Base-by-base conservation (phyloP, 805 yeast species). In the Kurtzmaniella fragi region DNA sequence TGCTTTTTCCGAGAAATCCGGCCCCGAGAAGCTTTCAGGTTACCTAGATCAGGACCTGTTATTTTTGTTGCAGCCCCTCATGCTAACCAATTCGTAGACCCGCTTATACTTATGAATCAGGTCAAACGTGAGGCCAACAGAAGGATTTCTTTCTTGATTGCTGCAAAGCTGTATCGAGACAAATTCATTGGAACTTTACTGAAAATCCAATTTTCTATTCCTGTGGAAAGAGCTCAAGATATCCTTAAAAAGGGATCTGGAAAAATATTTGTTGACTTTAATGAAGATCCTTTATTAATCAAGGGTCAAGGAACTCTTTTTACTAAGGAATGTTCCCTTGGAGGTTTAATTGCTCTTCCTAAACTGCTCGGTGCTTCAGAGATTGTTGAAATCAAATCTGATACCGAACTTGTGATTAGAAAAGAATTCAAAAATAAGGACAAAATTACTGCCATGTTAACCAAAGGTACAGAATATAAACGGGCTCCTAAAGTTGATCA, bases 11-110 rank as follows among this genome's bases (percentile, higher is more conserved):
- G 98, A 42, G 96, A 90, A 55, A 88, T 91, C 45, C 73, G 87
- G 38, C 80, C 93, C 3, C 73, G 98, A 43, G 96, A 97, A 1
- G 88, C 95, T 1, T 87, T 78, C 62, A 75, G 80, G 35, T 54
- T 80, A 27, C 83, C 84, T 1, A 69, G 73, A 25, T 60, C 73
- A 8, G 97, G 96, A 0, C 91, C 98, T 0, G 82, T 89, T 7
- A 83, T 91, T 39, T 82, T 93, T 45, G 98, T 93, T 28, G 95
- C 93, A 9, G 99, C 96, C 2, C 98, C 98, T 1, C 99, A 91
- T 65, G 95, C 96, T n/a, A 87, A 87, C 55, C 95, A 87, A 62
- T 90, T 90, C 56, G 88, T 90, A 27, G 77, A 77, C 39, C 91
- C 93, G 2, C 77, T 90, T 35, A 74, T 93, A 37, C 68, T 93